Evolutionary conservation across 805 yeast species (phyloP).

Genomic region (Candida maris): DNA sequence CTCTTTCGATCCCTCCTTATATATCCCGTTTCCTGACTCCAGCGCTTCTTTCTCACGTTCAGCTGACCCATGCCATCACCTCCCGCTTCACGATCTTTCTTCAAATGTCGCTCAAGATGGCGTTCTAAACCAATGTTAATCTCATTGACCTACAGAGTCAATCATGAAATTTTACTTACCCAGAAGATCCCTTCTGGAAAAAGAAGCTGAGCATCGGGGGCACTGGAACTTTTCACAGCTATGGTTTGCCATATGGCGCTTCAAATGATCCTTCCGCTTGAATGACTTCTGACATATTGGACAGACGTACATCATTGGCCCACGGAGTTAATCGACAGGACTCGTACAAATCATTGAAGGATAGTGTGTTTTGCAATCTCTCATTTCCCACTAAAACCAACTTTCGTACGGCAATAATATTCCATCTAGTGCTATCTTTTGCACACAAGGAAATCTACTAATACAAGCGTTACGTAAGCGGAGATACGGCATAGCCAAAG

Average conservation of each 20-base stretch:
- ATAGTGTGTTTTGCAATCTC: too few species aligned
- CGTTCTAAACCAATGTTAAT: constrained; percentile 9
- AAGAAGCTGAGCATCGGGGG: constrained; percentile 11
- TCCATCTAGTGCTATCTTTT: too few species aligned
- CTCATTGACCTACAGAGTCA: background rate
- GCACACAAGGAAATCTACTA: too few species aligned
- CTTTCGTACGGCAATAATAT: too few species aligned
- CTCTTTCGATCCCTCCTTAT: background rate
- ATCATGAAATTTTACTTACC: constrained; percentile 8
- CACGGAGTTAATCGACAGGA: too few species aligned
- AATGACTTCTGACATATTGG: constrained; percentile 13
- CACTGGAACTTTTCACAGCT: constrained; percentile 6
- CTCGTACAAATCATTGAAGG: too few species aligned
- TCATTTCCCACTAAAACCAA: too few species aligned
- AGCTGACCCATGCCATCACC: constrained; percentile 12
- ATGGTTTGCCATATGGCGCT: constrained; percentile 17
- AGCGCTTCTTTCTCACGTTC: constrained; percentile 4
- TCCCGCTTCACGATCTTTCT: constrained; percentile 16
- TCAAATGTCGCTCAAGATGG: constrained; percentile 14
- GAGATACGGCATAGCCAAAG: too few species aligned
- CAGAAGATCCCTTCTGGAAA: constrained; percentile 13
- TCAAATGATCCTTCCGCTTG: constrained; percentile 19
- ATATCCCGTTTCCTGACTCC: constrained; percentile 7
- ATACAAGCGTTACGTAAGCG: too few species aligned
- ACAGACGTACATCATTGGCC: too few species aligned